phyloP scores from a whole-genome alignment of 441 rosid species.

The Kokia cookei region DNA sequence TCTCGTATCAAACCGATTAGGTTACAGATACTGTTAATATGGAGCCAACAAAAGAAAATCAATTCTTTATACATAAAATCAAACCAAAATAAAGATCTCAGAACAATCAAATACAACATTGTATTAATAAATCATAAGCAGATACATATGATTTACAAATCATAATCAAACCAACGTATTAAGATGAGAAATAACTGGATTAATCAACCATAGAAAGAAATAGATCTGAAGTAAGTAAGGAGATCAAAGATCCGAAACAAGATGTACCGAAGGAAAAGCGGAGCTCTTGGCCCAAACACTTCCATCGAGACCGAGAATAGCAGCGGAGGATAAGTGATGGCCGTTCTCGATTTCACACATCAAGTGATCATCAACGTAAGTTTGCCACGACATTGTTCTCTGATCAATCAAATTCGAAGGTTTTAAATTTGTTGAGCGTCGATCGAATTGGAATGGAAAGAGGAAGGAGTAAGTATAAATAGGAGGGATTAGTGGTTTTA shows the following conservation, averaged over 20 bases:
- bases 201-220: too few relatives aligned
- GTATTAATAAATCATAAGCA: neutral
- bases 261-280: conserved; percentile 54
- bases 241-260: neutral
- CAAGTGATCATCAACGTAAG: conserved; percentile 83
- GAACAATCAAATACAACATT: neutral
- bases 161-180: neutral
- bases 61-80: neutral
- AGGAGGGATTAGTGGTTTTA: neutral
- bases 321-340: conserved; percentile 53
- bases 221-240: neutral
- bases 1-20: too few relatives aligned
- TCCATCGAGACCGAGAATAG: conserved; percentile 84
- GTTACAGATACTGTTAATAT: too few relatives aligned
- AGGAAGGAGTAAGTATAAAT: neutral
- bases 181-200: neutral
- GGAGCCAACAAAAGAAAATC: too few relatives aligned
- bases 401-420: neutral
- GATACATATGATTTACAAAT: neutral
- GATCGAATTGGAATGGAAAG: too few relatives aligned
- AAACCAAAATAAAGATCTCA: neutral
- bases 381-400: conserved; percentile 77
- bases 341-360: conserved; percentile 65
- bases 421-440: neutral
- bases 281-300: conserved; percentile 88